These are phyloP conservation scores for Tulasnella sp. DNA, from an alignment of 768 basidiomycete genomes.

Conservation along the genomic window DNA sequence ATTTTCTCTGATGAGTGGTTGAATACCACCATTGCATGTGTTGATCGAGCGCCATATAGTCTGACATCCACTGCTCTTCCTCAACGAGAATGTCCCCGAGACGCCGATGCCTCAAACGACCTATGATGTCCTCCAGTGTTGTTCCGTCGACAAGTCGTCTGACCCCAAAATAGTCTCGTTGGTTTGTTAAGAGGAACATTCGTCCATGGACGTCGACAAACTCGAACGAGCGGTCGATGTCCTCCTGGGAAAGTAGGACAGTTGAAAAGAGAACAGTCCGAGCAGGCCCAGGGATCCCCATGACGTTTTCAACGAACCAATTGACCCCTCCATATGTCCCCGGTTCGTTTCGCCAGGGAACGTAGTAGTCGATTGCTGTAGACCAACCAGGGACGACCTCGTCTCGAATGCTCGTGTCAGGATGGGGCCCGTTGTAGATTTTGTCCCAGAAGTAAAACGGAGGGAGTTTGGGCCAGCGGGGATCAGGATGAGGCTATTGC, in stretches of 20 bases:
- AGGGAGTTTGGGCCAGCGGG: not conserved
- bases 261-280: not conserved
- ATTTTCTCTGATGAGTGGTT: not conserved
- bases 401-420: not conserved
- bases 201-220: not conserved
- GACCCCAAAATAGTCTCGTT: not conserved
- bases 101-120: not conserved
- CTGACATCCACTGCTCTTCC: not conserved
- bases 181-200: not conserved
- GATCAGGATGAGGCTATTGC: not conserved
- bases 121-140: not conserved
- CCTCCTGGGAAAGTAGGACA: not conserved
- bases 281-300: not conserved
- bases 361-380: not conserved
- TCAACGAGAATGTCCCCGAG: not conserved
- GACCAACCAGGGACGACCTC: not conserved
- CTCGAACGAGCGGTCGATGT: not conserved
- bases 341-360: not conserved
- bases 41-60: not conserved
- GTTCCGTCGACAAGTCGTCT: not conserved
- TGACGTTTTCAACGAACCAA: not conserved
- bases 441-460: not conserved
- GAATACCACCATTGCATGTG: not conserved
- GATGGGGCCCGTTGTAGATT: not conserved
- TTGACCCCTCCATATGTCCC: not conserved